Evolutionary conservation across 257 asterid species (phyloP).

Genomic region (Jasminum sambac): DNA sequence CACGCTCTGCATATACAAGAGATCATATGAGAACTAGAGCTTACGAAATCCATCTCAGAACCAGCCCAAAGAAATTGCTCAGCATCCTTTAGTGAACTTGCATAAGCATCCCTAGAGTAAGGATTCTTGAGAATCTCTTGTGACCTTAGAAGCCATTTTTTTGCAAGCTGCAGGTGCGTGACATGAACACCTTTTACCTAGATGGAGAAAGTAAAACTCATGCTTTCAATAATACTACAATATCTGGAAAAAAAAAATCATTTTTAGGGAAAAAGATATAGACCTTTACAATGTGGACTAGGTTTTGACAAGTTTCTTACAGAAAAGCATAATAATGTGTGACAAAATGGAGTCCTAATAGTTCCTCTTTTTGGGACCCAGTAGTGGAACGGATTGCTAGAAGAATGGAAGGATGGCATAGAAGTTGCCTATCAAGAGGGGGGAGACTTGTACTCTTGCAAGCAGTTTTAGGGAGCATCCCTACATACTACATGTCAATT

Average conservation of each 20-base stretch:
- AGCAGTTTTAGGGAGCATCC: too few relatives aligned
- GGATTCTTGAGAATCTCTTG: constrained; percentile 62
- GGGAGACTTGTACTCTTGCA: too few relatives aligned
- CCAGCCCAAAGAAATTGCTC: constrained; percentile 96
- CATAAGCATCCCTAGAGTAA: constrained; percentile 61
- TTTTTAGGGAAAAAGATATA: constrained; percentile 8
- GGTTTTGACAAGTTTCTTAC: constrained; percentile 15
- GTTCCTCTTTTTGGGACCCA: too few relatives aligned
- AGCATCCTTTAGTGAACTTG: constrained; percentile 67
- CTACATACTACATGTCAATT: too few relatives aligned
- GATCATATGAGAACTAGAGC: constrained; percentile 25
- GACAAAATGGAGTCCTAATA: too few relatives aligned
- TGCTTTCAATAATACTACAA: constrained; percentile 1
- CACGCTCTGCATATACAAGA: constrained; percentile 16
- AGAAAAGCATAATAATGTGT: constrained; percentile 20
- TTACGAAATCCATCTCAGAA: constrained; percentile 87
- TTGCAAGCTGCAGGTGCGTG: constrained; percentile 72
- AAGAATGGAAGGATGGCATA: too few relatives aligned
- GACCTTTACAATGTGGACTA: constrained; percentile 7
- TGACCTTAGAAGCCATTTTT: constrained; percentile 69
- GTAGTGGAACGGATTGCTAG: too few relatives aligned
- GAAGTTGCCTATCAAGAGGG: too few relatives aligned
- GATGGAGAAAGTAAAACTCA: constrained; percentile 21
- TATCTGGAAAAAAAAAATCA: constrained; percentile 13
- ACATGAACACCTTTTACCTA: constrained; percentile 71